These are phyloP conservation scores for Ogataea parapolymorpha DNA, from an alignment of 805 yeast species.

Conservation along the genomic window DNA sequence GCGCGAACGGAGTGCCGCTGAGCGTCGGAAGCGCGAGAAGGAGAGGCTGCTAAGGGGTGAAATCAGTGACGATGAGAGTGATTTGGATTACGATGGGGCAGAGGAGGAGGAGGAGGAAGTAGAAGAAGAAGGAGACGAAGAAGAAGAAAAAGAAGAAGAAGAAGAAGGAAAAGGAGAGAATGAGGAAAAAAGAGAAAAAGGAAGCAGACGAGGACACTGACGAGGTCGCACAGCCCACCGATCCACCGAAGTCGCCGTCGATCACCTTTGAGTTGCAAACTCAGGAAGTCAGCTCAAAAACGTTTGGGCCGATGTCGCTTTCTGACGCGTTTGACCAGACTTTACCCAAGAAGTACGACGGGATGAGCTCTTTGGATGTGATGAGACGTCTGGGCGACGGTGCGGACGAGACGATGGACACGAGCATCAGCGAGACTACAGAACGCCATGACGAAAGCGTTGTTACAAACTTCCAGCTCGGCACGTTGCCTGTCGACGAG, in stretches of 20 bases:
- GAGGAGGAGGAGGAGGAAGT: constrained; percentile 20
- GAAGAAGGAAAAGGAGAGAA: constrained; percentile 18
- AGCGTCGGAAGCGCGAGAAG: constrained; percentile 9
- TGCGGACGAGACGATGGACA: constrained; percentile 6
- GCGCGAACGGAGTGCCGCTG: constrained; percentile 16
- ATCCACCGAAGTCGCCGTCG: constrained; percentile 3
- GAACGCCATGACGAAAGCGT: constrained; percentile 2
- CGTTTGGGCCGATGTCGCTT: constrained; percentile 18
- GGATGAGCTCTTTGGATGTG: constrained; percentile 17
- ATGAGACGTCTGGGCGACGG: constrained; percentile 19
- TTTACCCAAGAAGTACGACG: constrained; percentile 21
- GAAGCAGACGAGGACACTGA: constrained; percentile 16
- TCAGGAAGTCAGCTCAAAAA: neutral
- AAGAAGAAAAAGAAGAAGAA: no score
- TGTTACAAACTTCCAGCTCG: constrained; percentile 1
- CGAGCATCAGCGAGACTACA: constrained; percentile 15
- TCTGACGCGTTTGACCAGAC: constrained; percentile 26
- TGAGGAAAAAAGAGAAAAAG: constrained; percentile 17
- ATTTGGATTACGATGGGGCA: constrained; percentile 21
- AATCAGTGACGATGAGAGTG: constrained; percentile 32
- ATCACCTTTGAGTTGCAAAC: constrained; percentile 18
- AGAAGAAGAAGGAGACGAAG: no score
- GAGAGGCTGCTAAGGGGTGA: constrained; percentile 19
- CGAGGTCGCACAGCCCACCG: neutral
- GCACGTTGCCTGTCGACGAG: constrained; percentile 10